Percentiles rank a stretch among this genome's conserved stretches.
Evolutionary conservation across 208 protist genomes (phyloP).

Genomic region (Leishmania amazonensis): DNA sequence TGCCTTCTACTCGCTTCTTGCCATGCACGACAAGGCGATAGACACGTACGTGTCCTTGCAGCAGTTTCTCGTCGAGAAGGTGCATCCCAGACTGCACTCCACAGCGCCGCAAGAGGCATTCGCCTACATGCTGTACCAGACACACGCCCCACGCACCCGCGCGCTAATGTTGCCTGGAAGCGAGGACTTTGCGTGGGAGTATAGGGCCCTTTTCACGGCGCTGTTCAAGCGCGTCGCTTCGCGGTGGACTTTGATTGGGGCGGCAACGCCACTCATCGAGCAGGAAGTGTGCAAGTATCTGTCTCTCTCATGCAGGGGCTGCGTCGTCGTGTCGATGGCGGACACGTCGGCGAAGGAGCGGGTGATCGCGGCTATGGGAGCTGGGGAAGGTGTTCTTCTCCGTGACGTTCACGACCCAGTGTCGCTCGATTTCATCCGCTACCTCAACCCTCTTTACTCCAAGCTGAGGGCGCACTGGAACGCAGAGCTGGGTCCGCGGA

Average conservation of each 20-base stretch:
- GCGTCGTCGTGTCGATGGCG: slow-evolving; percentile 54
- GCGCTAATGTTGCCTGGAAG: slow-evolving; percentile 39
- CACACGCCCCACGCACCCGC: slow-evolving; percentile 41
- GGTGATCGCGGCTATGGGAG: slow-evolving; percentile 48
- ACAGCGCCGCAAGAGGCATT: slow-evolving; percentile 18
- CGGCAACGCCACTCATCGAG: slow-evolving; percentile 51
- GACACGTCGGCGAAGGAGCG: slow-evolving; percentile 41
- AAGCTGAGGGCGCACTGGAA: slow-evolving; percentile 26
- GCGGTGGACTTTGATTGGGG: slow-evolving; percentile 73
- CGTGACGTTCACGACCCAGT: slow-evolving; percentile 50
- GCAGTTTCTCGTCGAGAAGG: slow-evolving; percentile 10
- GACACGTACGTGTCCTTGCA: slow-evolving; percentile 14
- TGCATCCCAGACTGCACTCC: slow-evolving; percentile 18
- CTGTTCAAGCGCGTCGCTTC: slow-evolving; percentile 45
- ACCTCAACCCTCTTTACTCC: slow-evolving; percentile 26
- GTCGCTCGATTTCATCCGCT: slow-evolving; percentile 33
- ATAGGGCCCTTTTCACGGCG: slow-evolving; percentile 27
- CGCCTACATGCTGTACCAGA: slow-evolving; percentile 51
- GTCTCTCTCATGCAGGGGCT: slow-evolving; percentile 46
- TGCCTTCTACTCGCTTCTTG: slow-evolving; percentile 60
- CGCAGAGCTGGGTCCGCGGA: background rate
- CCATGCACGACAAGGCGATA: slow-evolving; percentile 27
- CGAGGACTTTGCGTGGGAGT: slow-evolving; percentile 25
- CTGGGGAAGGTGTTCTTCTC: slow-evolving; percentile 71
- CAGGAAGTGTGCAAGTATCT: slow-evolving; percentile 48